A percentile compares a stretch with the other conserved stretches of the same genome.
Conservation (phyloP, 768 basidiomycete genomes). For the Neoboletus subvelutipes region DNA sequence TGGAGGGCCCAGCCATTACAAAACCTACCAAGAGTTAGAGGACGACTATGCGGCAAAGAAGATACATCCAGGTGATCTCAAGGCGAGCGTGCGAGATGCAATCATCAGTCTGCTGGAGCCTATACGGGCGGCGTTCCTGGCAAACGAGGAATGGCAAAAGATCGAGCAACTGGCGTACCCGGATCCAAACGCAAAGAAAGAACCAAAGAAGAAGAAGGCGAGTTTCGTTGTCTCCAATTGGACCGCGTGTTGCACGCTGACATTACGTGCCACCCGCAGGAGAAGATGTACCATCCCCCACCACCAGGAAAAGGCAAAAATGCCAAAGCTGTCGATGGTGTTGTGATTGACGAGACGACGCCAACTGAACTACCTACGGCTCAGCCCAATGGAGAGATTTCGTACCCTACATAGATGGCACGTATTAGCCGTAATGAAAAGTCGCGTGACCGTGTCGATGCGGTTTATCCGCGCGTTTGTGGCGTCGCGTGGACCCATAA, state of each 20-base stretch:
- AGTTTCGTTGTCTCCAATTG: neutral
- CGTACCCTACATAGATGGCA: neutral
- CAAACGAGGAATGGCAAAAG: constrained; percentile 76
- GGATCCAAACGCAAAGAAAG: constrained; percentile 60
- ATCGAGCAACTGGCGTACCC: constrained; percentile 84
- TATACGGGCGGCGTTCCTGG: constrained; percentile 74
- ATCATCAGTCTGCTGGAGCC: constrained; percentile 78
- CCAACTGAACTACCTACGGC: neutral
- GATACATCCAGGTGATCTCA: constrained; percentile 90
- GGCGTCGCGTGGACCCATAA: neutral
- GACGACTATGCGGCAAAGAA: constrained; percentile 72
- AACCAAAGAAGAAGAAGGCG: constrained; percentile 63
- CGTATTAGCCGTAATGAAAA: neutral
- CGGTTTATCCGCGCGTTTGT: neutral
- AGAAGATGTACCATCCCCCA: constrained; percentile 81
- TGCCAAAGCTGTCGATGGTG: constrained; percentile 11
- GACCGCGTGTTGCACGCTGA: neutral
- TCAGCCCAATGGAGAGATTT: constrained; percentile 6
- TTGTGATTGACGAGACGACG: neutral
- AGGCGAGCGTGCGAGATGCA: constrained; percentile 69
- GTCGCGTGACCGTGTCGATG: neutral
- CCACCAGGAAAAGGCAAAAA: constrained; percentile 79
- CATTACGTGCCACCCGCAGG: constrained; percentile 37
- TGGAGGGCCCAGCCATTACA: constrained; percentile 71
- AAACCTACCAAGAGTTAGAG: constrained; percentile 61